Conservation (phyloP, 1,139 yeast genomes). For the Nadsonia starkeyi-henricii region DNA sequence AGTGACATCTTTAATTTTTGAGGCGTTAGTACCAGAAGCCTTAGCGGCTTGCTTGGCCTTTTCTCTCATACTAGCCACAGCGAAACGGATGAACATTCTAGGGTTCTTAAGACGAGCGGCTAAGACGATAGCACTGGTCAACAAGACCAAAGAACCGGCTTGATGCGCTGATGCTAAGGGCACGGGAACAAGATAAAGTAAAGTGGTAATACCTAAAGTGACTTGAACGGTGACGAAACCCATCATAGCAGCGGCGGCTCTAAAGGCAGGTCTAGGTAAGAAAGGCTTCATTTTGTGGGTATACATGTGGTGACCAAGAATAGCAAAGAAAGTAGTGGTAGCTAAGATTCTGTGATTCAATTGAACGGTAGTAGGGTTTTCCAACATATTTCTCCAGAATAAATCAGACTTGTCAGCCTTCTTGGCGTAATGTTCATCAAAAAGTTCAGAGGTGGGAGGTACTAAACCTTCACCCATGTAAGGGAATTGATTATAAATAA, state of each 20-base stretch:
- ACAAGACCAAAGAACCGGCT: constrained; percentile 86
- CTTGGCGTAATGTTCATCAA: constrained; percentile 56
- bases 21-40: not conserved
- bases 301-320: constrained; percentile 48
- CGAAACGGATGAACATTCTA: constrained; percentile 21
- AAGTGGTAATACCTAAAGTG: constrained; percentile 69
- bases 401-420: constrained; percentile 34
- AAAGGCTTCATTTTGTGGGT: constrained; percentile 34
- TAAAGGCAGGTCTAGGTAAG: constrained; percentile 50
- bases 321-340: constrained; percentile 58
- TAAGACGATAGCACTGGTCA: constrained; percentile 64
- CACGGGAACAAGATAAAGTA: constrained; percentile 80
- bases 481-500: constrained; percentile 92
- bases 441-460: constrained; percentile 61
- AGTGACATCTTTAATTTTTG: constrained; percentile 6
- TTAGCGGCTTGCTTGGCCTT: not conserved
- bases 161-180: constrained; percentile 93
- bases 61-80: not conserved
- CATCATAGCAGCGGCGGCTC: constrained; percentile 52
- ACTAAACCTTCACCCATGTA: constrained; percentile 72
- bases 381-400: constrained; percentile 85
- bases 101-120: constrained; percentile 63
- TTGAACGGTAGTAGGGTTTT: constrained; percentile 94
- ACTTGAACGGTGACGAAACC: constrained; percentile 78
- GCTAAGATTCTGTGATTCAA: constrained; percentile 82